Percentiles rank a stretch among this genome's conserved stretches.
These are phyloP conservation scores for Saraca asoca DNA, from an alignment of 331 rosid genomes.

Conservation along the genomic window DNA sequence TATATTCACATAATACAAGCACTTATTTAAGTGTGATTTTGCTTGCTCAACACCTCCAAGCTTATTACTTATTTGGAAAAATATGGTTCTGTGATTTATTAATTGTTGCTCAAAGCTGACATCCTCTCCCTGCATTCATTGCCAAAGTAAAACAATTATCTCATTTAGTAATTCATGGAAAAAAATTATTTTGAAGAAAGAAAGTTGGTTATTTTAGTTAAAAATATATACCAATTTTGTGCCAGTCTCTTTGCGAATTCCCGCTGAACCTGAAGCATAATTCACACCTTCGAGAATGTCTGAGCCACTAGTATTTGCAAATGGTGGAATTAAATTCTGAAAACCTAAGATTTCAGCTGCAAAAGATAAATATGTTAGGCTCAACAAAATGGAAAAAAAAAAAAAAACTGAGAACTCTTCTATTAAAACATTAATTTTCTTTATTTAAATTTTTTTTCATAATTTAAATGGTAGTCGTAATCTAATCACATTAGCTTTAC, in stretches of 20 bases:
- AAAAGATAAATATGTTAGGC: neutral
- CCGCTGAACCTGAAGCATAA: constrained; percentile 36
- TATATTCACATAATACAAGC: constrained; percentile 55
- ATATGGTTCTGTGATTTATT: constrained; percentile 38
- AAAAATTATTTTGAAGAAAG: neutral
- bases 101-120: constrained; percentile 44
- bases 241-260: constrained; percentile 35
- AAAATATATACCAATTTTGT: constrained; percentile 18
- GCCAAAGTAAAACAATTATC: neutral
- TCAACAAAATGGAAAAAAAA: neutral
- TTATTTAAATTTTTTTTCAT: too few species aligned
- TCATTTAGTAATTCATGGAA: too few species aligned
- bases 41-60: constrained; percentile 30
- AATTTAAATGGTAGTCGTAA: too few species aligned
- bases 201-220: neutral
- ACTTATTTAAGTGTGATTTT: constrained; percentile 35
- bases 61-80: constrained; percentile 26
- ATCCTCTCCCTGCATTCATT: constrained; percentile 48
- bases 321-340: constrained; percentile 30
- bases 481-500: too few species aligned
- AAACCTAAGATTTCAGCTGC: constrained; percentile 39
- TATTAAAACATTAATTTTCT: too few species aligned
- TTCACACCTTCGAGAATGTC: constrained; percentile 38
- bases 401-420: neutral
- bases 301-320: constrained; percentile 12